These are phyloP conservation scores for Corinectria fuckeliana DNA, from an alignment of 2,329 filamentous ascomycete genomes.

Conservation along the genomic window DNA sequence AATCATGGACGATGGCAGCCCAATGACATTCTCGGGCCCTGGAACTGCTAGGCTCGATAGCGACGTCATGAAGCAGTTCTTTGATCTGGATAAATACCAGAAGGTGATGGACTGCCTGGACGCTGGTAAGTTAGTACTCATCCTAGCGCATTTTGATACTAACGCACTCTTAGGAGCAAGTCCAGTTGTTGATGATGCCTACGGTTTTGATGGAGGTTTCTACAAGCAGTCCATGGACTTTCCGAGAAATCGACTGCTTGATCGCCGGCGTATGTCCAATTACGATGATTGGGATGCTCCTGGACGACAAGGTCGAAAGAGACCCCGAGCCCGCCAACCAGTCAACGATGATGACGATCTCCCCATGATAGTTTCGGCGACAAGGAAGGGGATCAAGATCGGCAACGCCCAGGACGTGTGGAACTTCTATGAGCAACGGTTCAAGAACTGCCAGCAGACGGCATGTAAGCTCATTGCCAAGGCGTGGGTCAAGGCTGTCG, in stretches of 20 bases:
- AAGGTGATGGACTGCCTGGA: conserved; percentile 48
- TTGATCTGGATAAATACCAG: conserved; percentile 52
- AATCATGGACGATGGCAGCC: conserved; percentile 55
- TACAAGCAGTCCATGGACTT: conserved; percentile 36
- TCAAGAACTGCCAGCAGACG: conserved; percentile 72
- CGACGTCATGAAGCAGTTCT: conserved; percentile 52
- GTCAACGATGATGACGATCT: conserved; percentile 50
- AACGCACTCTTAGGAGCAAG: conserved; percentile 38
- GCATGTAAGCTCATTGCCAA: conserved; percentile 77
- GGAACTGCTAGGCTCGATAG: conserved; percentile 45
- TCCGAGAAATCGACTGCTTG: conserved; percentile 36
- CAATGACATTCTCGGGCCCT: conserved; percentile 55
- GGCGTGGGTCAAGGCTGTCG: conserved; percentile 76
- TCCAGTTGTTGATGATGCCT: conserved; percentile 44
- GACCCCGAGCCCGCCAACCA: conserved; percentile 45
- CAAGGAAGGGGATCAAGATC: conserved; percentile 55
- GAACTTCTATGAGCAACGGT: conserved; percentile 65
- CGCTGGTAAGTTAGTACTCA: conserved; percentile 43
- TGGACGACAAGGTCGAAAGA: conserved; percentile 39
- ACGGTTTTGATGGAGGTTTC: conserved; percentile 35
- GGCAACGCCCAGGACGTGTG: conserved; percentile 61
- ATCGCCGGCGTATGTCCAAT: conserved; percentile 42
- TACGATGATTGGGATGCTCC: conserved; percentile 44
- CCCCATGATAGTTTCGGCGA: conserved; percentile 48
- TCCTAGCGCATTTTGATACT: conserved; percentile 6